Evolutionary conservation across 2,329 filamentous ascomycete genomes (phyloP).

Genomic region (Claviceps sp.): DNA sequence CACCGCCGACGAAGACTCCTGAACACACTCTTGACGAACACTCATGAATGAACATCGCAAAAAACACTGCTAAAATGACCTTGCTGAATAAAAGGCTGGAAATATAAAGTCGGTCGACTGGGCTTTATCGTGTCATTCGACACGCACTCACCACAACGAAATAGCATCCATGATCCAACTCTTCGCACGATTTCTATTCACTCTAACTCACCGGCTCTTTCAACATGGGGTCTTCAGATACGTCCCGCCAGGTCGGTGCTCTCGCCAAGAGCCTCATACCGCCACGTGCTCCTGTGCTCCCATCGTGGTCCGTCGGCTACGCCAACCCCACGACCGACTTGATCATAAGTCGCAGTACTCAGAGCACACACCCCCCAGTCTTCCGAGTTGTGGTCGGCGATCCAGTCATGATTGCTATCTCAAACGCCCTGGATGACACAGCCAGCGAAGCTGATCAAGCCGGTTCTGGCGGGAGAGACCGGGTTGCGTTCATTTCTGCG

Average conservation of each 20-base stretch:
- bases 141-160: background rate
- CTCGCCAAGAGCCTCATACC: background rate
- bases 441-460: constrained; percentile 19
- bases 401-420: constrained; percentile 46
- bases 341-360: constrained; percentile 21
- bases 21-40: no score
- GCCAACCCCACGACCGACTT: constrained; percentile 35
- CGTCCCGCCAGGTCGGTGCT: background rate
- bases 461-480: constrained; percentile 18
- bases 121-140: constrained; percentile 7
- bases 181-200: background rate
- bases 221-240: no score
- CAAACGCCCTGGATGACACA: constrained; percentile 34
- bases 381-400: constrained; percentile 43
- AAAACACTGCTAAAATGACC: no score
- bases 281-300: constrained; percentile 34
- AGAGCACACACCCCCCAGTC: constrained; percentile 25
- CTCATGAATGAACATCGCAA: background rate
- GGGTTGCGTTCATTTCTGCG: constrained; percentile 55
- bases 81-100: background rate
- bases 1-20: no score
- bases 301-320: constrained; percentile 46
- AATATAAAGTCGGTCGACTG: constrained; percentile 4
- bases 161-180: background rate
- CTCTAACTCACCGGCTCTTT: background rate